Conservation (phyloP, 768 basidiomycete species). For the Tubosaeta sp. region DNA sequence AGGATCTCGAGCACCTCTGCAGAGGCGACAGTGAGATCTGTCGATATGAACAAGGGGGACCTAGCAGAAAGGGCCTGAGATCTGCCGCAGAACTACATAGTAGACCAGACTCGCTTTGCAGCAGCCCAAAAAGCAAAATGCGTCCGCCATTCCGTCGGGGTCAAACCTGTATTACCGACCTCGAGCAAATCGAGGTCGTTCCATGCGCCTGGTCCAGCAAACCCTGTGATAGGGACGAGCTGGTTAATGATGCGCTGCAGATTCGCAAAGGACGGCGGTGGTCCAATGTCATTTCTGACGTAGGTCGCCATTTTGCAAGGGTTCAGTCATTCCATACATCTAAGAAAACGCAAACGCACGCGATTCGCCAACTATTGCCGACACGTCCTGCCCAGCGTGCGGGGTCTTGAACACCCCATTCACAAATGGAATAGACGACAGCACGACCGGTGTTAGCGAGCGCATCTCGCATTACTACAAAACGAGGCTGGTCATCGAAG, state of each 20-base stretch:
- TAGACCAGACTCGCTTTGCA: conserved; percentile 6
- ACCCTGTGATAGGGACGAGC: conserved; percentile 44
- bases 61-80: not conserved
- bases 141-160: conserved; percentile 14
- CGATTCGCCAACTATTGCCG: conserved; percentile 50
- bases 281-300: conserved; percentile 10
- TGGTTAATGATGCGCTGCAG: conserved; percentile 14
- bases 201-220: conserved; percentile 43
- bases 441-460: not conserved
- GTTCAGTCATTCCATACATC: too few relatives aligned
- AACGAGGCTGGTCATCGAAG: not conserved
- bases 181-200: conserved; percentile 54
- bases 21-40: conserved; percentile 1
- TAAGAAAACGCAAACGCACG: conserved; percentile 27
- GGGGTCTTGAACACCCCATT: conserved; percentile 49
- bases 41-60: conserved; percentile 13
- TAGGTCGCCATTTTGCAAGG: not conserved
- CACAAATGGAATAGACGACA: conserved; percentile 50
- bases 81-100: too few relatives aligned
- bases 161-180: conserved; percentile 45
- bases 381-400: conserved; percentile 44
- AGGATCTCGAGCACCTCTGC: conserved; percentile 2
- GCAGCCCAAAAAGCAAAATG: conserved; percentile 14
- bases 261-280: conserved; percentile 9
- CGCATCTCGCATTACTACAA: conserved; percentile 8